phyloP scores from a whole-genome alignment of 306 rosid genomes.

The Adenanthera pavonina region DNA sequence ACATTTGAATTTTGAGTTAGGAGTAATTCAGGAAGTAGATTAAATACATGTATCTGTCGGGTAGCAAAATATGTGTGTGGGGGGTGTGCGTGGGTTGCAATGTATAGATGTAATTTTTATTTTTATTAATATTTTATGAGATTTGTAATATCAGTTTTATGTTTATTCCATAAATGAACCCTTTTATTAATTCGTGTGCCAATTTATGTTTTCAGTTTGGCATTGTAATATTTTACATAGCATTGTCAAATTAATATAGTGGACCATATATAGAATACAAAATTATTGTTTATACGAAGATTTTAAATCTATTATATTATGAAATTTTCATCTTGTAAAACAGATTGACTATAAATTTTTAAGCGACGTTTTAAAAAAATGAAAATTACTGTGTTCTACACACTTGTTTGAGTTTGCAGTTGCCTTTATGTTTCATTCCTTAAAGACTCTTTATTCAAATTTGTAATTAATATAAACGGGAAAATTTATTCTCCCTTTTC shows the following conservation, averaged over 20 bases:
- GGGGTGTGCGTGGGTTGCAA: too few relatives aligned
- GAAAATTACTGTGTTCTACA: too few relatives aligned
- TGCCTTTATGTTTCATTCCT: background rate
- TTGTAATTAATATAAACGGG: background rate
- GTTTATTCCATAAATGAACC: background rate
- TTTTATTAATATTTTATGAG: background rate
- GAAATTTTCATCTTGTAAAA: background rate
- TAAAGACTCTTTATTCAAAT: background rate
- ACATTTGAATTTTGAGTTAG: background rate
- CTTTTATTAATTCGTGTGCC: background rate
- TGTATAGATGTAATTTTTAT: too few relatives aligned
- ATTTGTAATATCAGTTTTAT: background rate
- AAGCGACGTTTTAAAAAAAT: background rate
- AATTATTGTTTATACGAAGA: background rate
- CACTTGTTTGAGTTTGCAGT: background rate
- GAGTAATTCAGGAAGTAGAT: slow-evolving; percentile 4
- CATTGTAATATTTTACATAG: background rate
- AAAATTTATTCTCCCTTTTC: too few relatives aligned
- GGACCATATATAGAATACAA: background rate
- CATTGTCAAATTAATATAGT: background rate
- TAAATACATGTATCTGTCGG: background rate
- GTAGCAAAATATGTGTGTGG: background rate
- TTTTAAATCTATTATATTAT: too few relatives aligned
- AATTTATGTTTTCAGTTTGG: background rate
- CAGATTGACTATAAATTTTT: background rate